Evolutionary conservation across 371 early-diverging fungal species (phyloP).

Genomic region (Rhizopus stolonifer): DNA sequence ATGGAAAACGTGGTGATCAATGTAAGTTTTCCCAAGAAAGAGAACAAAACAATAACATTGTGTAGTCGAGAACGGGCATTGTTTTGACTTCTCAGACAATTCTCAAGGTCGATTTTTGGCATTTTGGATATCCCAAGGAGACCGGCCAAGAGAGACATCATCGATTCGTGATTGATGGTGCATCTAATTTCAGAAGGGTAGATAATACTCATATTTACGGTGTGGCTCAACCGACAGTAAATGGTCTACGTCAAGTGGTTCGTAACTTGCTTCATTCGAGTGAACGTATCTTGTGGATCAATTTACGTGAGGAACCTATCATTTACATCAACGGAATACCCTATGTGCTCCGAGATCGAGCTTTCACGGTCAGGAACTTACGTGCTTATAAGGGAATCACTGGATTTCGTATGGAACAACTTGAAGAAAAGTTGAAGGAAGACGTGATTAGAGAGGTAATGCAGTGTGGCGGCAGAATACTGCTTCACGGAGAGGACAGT

Average conservation of each 20-base stretch:
- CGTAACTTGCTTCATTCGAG: slow-evolving; percentile 29
- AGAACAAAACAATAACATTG: not conserved
- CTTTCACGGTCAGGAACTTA: slow-evolving; percentile 64
- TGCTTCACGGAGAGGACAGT: slow-evolving; percentile 63
- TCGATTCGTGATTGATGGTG: slow-evolving; percentile 41
- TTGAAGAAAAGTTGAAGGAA: slow-evolving; percentile 68
- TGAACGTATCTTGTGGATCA: slow-evolving; percentile 65
- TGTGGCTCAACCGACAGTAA: slow-evolving; percentile 72
- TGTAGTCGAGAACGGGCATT: slow-evolving; percentile 59
- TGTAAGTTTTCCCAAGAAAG: slow-evolving; percentile 30
- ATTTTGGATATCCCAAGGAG: slow-evolving; percentile 24
- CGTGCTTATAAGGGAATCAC: slow-evolving; percentile 73
- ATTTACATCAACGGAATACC: slow-evolving; percentile 76
- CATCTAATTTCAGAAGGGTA: slow-evolving; percentile 49
- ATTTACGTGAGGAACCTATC: slow-evolving; percentile 75
- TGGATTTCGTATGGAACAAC: slow-evolving; percentile 59
- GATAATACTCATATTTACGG: slow-evolving; percentile 53
- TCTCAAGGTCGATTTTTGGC: slow-evolving; percentile 75
- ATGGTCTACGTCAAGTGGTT: slow-evolving; percentile 59
- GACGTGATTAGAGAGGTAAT: slow-evolving; percentile 64
- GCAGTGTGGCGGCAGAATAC: slow-evolving; percentile 55
- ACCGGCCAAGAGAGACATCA: slow-evolving; percentile 29
- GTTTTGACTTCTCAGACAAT: slow-evolving; percentile 71
- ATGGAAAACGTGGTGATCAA: slow-evolving; percentile 61
- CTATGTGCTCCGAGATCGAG: slow-evolving; percentile 72